Evolutionary conservation across 2,329 filamentous ascomycete genomes (phyloP).

Genomic region (Aspergillus ochraceus): DNA sequence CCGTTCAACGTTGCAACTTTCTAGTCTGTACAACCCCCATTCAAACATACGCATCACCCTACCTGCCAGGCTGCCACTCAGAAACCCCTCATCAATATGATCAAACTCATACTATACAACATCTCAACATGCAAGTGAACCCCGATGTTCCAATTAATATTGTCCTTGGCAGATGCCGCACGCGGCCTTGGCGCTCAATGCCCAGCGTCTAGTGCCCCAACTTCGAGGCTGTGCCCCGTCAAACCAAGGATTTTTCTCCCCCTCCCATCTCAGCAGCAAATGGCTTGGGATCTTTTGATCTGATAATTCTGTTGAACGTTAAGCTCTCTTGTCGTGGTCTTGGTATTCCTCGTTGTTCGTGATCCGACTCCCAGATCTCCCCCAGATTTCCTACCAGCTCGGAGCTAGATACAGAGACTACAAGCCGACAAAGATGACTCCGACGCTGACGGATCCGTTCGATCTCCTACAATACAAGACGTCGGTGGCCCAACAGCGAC

Average conservation of each 20-base stretch:
- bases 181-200: not conserved
- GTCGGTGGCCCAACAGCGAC: not conserved
- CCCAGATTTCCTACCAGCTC: not conserved
- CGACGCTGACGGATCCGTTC: not conserved
- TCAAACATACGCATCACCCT: not conserved
- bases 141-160: not conserved
- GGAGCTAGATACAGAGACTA: not conserved
- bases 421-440: not conserved
- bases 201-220: not conserved
- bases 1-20: too few species aligned
- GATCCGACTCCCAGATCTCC: not conserved
- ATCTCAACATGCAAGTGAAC: too few species aligned
- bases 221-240: not conserved
- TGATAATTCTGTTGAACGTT: not conserved
- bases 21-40: not conserved
- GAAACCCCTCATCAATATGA: too few species aligned
- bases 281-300: not conserved
- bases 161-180: not conserved
- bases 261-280: not conserved
- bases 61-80: too few species aligned
- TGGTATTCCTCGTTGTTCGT: not conserved
- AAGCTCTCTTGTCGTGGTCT: not conserved
- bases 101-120: not conserved
- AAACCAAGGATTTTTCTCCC: not conserved
- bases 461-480: slow-evolving; percentile 3